These are phyloP conservation scores for Cercophora sp. DNA, from an alignment of 495 filamentous ascomycete genomes.

Conservation along the genomic window DNA sequence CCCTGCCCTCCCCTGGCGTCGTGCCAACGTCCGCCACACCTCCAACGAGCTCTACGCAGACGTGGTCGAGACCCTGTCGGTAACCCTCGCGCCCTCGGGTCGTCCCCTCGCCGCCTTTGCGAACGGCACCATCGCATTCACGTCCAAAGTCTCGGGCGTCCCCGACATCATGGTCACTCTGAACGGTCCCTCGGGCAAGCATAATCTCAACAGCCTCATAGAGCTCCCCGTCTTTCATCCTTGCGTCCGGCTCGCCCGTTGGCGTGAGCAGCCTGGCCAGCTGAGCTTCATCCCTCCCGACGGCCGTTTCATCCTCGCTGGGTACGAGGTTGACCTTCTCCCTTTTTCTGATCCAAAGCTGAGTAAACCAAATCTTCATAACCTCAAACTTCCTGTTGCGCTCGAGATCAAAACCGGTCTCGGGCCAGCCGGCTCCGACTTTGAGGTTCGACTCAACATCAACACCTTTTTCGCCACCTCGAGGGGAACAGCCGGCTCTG, in stretches of 20 bases:
- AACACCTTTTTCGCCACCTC: slow-evolving; percentile 55
- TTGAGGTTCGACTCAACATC: slow-evolving; percentile 78
- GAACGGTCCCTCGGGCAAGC: slow-evolving; percentile 68
- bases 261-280: slow-evolving; percentile 83
- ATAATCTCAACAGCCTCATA: slow-evolving; percentile 67
- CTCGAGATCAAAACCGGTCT: slow-evolving; percentile 78
- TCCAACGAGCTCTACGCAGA: slow-evolving; percentile 98
- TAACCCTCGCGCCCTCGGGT: slow-evolving; percentile 86
- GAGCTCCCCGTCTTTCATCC: slow-evolving; percentile 95
- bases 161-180: slow-evolving; percentile 84
- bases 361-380: slow-evolving; percentile 42
- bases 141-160: slow-evolving; percentile 87
- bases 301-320: slow-evolving; percentile 88
- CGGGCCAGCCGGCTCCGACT: slow-evolving; percentile 71
- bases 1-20: slow-evolving; percentile 71
- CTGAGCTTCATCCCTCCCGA: slow-evolving; percentile 94
- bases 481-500: slow-evolving; percentile 26
- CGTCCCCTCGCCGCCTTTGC: slow-evolving; percentile 80
- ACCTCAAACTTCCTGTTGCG: slow-evolving; percentile 73
- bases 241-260: slow-evolving; percentile 79
- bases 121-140: slow-evolving; percentile 91
- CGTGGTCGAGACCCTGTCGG: slow-evolving; percentile 81
- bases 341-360: slow-evolving; percentile 49
- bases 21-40: slow-evolving; percentile 89
- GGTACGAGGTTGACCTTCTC: slow-evolving; percentile 90